A percentile compares a stretch with the other conserved stretches of the same genome.
These are phyloP conservation scores for Eurotiales sp. DNA, from an alignment of 2,329 filamentous ascomycete genomes.

Conservation along the genomic window DNA sequence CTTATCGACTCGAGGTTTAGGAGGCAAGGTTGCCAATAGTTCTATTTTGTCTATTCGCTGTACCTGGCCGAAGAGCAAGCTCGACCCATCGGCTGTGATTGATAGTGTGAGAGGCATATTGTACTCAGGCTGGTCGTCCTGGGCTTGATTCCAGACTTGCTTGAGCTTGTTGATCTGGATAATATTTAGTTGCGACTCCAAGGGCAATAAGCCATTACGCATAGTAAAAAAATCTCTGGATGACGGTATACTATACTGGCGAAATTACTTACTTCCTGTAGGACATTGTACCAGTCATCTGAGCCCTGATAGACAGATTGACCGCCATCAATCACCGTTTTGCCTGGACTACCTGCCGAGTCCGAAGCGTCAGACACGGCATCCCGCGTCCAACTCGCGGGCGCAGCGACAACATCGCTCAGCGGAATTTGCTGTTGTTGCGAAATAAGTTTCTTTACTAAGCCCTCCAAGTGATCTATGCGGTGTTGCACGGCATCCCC, in stretches of 20 bases:
- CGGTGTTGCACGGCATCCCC: conserved; percentile 94
- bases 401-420: background rate
- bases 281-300: conserved; percentile 15
- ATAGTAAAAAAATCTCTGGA: background rate
- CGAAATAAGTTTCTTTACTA: conserved; percentile 82
- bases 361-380: conserved; percentile 1
- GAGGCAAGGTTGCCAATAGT: conserved; percentile 72
- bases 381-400: background rate
- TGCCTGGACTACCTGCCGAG: conserved; percentile 2
- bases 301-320: conserved; percentile 14
- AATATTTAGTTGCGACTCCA: background rate
- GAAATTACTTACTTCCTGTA: conserved; percentile 14
- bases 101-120: conserved; percentile 3
- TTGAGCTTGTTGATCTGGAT: conserved; percentile 13
- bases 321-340: conserved; percentile 12
- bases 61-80: conserved; percentile 72
- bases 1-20: conserved; percentile 53
- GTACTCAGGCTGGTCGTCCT: conserved; percentile 8
- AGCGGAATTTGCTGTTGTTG: background rate
- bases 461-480: conserved; percentile 87
- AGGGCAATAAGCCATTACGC: background rate
- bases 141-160: conserved; percentile 13
- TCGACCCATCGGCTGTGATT: conserved; percentile 58
- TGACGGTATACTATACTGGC: background rate
- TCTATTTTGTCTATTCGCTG: conserved; percentile 71